These are phyloP conservation scores for Aaosphaeria arxii DNA, from an alignment of 2,329 filamentous ascomycete species.

Conservation along the genomic window DNA sequence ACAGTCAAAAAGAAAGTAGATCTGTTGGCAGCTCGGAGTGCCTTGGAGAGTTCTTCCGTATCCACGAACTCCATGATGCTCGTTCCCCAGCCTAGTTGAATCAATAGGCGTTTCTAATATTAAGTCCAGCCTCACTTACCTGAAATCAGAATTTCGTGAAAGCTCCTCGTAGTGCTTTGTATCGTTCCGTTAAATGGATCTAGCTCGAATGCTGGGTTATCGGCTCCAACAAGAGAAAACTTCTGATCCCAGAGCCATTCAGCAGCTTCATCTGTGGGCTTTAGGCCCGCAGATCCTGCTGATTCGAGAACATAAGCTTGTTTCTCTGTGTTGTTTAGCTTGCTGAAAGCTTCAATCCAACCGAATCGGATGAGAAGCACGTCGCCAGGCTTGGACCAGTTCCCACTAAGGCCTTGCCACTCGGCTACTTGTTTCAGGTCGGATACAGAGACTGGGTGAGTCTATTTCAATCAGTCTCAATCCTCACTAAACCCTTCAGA, in stretches of 20 bases:
- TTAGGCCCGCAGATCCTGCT: neutral
- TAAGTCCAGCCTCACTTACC: neutral
- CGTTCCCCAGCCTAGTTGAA: constrained; percentile 1
- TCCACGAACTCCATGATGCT: constrained; percentile 1
- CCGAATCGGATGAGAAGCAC: constrained; percentile 1
- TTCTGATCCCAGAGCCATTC: constrained; percentile 5
- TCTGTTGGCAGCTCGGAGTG: neutral
- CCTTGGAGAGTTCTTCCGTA: neutral
- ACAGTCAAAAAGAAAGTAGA: constrained; percentile 4
- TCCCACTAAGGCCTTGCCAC: constrained; percentile 1
- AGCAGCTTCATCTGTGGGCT: neutral
- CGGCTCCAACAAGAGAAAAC: neutral
- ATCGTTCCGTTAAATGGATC: neutral
- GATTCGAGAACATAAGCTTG: neutral
- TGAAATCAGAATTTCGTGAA: constrained; percentile 1
- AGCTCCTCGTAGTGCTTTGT: neutral
- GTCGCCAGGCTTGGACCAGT: constrained; percentile 1
- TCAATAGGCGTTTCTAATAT: neutral
- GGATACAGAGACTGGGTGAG: neutral
- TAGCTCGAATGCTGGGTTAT: constrained; percentile 2
- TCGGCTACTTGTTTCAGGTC: constrained; percentile 1
- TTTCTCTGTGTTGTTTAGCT: constrained; percentile 1
- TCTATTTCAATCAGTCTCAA: neutral
- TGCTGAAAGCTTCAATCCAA: neutral
- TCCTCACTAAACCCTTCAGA: neutral